Evolutionary conservation across 2,329 filamentous ascomycete species (phyloP), one percentile per base, ranked within the genome.

Genomic region (Fusarium napiforme): DNA sequence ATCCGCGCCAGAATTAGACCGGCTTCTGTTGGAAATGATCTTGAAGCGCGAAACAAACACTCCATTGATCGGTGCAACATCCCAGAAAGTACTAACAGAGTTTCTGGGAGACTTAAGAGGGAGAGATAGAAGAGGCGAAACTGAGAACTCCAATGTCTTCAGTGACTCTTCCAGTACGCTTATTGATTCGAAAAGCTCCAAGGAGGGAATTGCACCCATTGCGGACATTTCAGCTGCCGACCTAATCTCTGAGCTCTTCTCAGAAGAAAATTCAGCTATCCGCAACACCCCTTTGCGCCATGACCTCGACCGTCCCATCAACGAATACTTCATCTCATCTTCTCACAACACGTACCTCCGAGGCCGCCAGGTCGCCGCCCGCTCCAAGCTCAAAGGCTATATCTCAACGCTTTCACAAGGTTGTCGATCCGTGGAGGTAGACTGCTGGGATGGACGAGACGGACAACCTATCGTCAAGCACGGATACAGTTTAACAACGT

Each of bases 261-360:
- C 53, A 0, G 11, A 49, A 7, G 15, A 60, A 8, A 73, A 60
- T 4, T 23, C n/a, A 15, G 61, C 52, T 10, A 18, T 67, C 1
- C n/a, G 23, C 12, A 19, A 4, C 8, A 7, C 7, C 3, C 19
- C 23, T 2, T 4, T 1, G 0, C 3, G 16, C 1, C 43, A 49
- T 6, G 10, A 60, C 7, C 39, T 73, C 7, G 19, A 71, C 4
- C 43, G 4, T 7, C 71, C 71, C 0, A 49, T 73, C 9, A 73
- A 73, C 11, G 45, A 73, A 19, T 73, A 73, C 10, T 73, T 71
- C 3, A 73, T 71, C 8, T 71, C 66, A 1, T 67, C 60, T 15
- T 73, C 71, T 3, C 71, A 73, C 10, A 73, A 73, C 23, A 73
- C 70, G 15, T 73, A 73, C 10, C 57, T 73, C 0, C n/a, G 61